These are phyloP conservation scores for Trichoderma asperellum DNA, from an alignment of 2,329 filamentous ascomycete genomes.

Conservation along the genomic window DNA sequence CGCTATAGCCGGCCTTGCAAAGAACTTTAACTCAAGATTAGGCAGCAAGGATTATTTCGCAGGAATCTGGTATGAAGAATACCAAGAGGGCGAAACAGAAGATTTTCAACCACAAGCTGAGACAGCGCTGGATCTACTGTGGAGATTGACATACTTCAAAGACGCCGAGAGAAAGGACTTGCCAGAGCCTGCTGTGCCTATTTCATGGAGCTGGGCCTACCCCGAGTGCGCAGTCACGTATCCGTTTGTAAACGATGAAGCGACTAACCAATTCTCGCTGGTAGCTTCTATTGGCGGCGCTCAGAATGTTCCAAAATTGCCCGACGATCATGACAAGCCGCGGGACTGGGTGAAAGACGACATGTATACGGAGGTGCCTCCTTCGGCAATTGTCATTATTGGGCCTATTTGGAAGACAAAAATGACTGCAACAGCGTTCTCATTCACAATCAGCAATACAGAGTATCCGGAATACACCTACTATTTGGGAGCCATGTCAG, in stretches of 20 bases:
- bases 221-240: constrained; percentile 21
- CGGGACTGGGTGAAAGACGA: constrained; percentile 19
- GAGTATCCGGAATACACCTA: constrained; percentile 22
- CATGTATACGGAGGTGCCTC: constrained; percentile 25
- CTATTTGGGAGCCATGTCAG: constrained; percentile 22
- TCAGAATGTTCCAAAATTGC: constrained; percentile 14
- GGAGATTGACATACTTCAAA: constrained; percentile 12
- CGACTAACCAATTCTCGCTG: neutral
- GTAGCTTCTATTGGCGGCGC: neutral
- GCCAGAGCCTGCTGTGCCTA: constrained; percentile 10
- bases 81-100: neutral
- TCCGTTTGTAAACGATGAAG: constrained; percentile 20
- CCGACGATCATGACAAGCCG: constrained; percentile 12
- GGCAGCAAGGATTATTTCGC: constrained; percentile 21
- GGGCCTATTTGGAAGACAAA: constrained; percentile 24
- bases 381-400: neutral
- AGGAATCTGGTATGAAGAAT: constrained; percentile 23
- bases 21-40: constrained; percentile 18
- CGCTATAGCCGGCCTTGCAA: constrained; percentile 22
- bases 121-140: constrained; percentile 14
- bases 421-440: neutral
- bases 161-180: constrained; percentile 3
- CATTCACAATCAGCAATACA: constrained; percentile 13
- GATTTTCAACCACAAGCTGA: neutral
- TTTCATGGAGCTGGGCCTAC: constrained; percentile 25